Evolutionary conservation across 768 basidiomycete genomes (phyloP), one percentile per base, ranked within the genome.

Genomic region (Psilocybe cyanescens): DNA sequence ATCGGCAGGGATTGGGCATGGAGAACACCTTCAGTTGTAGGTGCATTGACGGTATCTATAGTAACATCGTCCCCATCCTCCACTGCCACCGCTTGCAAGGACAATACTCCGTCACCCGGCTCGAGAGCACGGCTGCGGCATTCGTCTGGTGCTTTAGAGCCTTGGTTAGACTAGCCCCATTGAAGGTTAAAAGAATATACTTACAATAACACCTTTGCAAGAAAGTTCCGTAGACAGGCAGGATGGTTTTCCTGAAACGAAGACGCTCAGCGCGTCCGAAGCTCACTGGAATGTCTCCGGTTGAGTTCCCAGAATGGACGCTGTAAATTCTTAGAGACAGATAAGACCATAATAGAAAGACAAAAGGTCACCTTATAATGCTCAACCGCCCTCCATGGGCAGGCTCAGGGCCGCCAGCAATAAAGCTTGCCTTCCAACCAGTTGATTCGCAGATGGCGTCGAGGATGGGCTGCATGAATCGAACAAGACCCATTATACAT

Each of bases 331-430:
- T 1, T 16, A 30, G 19, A 2, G 29, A 48, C 1, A 14, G 19
- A 30, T 8, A 31, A 7, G 3, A 24, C 11, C 1, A 52, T 19
- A 41, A 30, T n/a, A 28, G 0, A 29, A 35, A 14, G 4, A n/a
- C 3, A 53, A 19, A 19, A 19, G 19, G 12, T 19, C n/a, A 65
- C 67, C 64, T 65, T 1, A 66, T 52, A 4, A 62, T 52, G n/a
- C 60, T 62, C 6, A 66, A 44, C 3, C 53, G 50, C 2, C 62
- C 65, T 1, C 46, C 62, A 24, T 64, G 50, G 0, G 67, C 67
- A 8, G 67, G 67, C 47, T 68, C 60, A 4, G 67, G 67, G 1
- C 67, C 67, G 2, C 67, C 67, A 4, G 53, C 63, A n/a, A 68
- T 29, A 0, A 68, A 24, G 0, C 60, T 57, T 0, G 39, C 59